Base-by-base conservation (phyloP, 257 asterid genomes). In the Plantago ovata region DNA sequence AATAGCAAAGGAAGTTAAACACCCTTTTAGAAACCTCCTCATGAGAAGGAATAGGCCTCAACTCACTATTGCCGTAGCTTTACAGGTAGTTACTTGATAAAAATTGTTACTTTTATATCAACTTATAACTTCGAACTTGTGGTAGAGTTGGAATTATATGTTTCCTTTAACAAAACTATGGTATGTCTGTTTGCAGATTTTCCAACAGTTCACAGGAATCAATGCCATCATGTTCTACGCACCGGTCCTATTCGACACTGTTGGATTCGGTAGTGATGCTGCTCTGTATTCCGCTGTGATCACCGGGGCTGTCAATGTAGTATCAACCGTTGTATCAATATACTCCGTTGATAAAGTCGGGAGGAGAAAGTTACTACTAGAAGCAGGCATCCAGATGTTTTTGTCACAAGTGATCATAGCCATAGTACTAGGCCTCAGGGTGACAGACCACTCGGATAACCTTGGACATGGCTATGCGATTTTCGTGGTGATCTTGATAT, bases 161-260 rank as follows among this genome's bases (percentile, higher is more conserved):
- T 3, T 57, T 21, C 16, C 1, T 2, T 40, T 9, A 19, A 43
- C 38, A 53, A 32, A 13, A 18, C 21, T 20, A n/a, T 16, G 24
- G 24, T 16, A 23, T 19, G 22, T 39, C 0, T 1, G 19, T 12
- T 13, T 59, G 61, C 87, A 86, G 98, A 51, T 87, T 10, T 91
- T 91, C 78, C 96, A 91, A 62, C 96, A 87, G 49, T 78, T 80
- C 60, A 91, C 96, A 0, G 96, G 98, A 15, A 91, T 91, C 71
- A 91, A 91, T 11, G 95, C 98, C 0, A 87, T 91, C 44, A 87
- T 91, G 98, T 91, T 87, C 66, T 91, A 91, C 15, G 94, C 96
- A 10, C 96, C 98, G 0, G 96, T 91, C 8, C 66, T 91, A 12
- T 87, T 87, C 21, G 16, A 54, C 69, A 91, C 98, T 0, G 81